Evolutionary conservation across 805 yeast genomes (phyloP).

Genomic region (Metschnikowia kunwiensis): DNA sequence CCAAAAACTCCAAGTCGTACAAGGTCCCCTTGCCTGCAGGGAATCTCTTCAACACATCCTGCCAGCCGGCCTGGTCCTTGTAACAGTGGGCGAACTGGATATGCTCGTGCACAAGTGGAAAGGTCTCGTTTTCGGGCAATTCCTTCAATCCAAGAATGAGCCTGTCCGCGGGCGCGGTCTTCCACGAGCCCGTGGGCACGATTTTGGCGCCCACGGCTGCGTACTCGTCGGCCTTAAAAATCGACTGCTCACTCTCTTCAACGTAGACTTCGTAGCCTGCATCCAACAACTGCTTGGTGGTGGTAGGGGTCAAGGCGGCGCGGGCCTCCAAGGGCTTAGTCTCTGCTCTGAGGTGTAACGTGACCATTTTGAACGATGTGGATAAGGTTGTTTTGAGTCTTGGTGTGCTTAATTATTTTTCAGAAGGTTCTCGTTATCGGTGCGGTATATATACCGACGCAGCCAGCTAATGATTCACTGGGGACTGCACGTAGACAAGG

Average conservation of each 20-base stretch:
- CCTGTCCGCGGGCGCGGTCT: conserved; percentile 82
- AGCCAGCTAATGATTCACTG: conserved; percentile 6
- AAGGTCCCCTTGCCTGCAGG: conserved; percentile 87
- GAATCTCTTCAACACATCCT: conserved; percentile 82
- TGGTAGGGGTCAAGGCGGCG: conserved; percentile 92
- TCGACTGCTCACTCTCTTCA: conserved; percentile 83
- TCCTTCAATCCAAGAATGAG: conserved; percentile 93
- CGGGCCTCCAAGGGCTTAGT: conserved; percentile 96
- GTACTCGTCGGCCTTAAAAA: conserved; percentile 75
- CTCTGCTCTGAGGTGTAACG: conserved; percentile 91
- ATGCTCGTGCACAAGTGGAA: conserved; percentile 94
- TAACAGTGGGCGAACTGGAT: conserved; percentile 99
- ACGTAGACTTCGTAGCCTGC: conserved; percentile 89
- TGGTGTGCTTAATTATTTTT: background rate
- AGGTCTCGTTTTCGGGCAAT: conserved; percentile 81
- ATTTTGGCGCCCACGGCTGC: conserved; percentile 76
- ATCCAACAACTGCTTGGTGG: conserved; percentile 76
- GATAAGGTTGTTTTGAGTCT: no score
- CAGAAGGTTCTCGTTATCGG: conserved; percentile 1
- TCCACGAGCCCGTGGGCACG: conserved; percentile 95
- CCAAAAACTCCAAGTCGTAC: conserved; percentile 92
- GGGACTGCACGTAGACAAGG: conserved; percentile 3
- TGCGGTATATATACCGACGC: conserved; percentile 8
- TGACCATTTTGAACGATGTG: conserved; percentile 39
- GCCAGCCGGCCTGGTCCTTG: conserved; percentile 97